Percentiles rank a stretch among this genome's conserved stretches.
Conservation (phyloP, 129 eudicot species). For the Smallanthus sonchifolius region DNA sequence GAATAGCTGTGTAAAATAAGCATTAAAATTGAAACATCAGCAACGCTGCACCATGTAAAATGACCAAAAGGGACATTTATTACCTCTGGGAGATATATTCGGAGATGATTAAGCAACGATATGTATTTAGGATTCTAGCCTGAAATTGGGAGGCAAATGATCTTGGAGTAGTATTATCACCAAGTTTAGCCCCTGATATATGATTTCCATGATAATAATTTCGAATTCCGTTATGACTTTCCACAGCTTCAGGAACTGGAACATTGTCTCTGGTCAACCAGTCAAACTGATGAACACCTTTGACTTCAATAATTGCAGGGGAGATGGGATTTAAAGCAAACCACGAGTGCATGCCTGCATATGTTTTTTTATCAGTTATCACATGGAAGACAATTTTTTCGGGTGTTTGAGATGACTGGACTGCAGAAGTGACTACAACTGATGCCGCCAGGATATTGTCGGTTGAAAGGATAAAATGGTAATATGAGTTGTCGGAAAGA, state of each 20-base stretch:
- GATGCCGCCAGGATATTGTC: slow-evolving; percentile 97
- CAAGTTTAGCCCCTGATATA: slow-evolving; percentile 65
- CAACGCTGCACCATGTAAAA: slow-evolving; percentile 9
- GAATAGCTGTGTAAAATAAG: slow-evolving; percentile 64
- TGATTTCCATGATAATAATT: slow-evolving; percentile 91
- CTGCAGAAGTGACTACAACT: slow-evolving; percentile 90
- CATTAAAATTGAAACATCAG: slow-evolving; percentile 15
- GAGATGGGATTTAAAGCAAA: slow-evolving; percentile 81
- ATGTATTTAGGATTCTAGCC: slow-evolving; percentile 96
- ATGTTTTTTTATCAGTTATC: slow-evolving; percentile 95
- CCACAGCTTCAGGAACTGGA: slow-evolving; percentile 97
- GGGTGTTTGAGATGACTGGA: slow-evolving; percentile 67
- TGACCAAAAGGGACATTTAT: slow-evolving; percentile 4
- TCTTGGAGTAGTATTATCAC: slow-evolving; percentile 68
- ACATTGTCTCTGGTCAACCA: slow-evolving; percentile 98
- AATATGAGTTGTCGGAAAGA: slow-evolving; percentile 83
- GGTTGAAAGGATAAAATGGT: slow-evolving; percentile 80
- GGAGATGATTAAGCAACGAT: slow-evolving; percentile 94
- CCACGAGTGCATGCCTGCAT: slow-evolving; percentile 99
- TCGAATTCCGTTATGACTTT: slow-evolving; percentile 69
- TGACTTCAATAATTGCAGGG: slow-evolving; percentile 92
- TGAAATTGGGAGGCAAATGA: slow-evolving; percentile 88
- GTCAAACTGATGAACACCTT: slow-evolving; percentile 99
- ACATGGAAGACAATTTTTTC: slow-evolving; percentile 87
- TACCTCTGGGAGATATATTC: slow-evolving; percentile 99